phyloP scores from a whole-genome alignment of 345 rosid species.

The Geranium brycei region DNA sequence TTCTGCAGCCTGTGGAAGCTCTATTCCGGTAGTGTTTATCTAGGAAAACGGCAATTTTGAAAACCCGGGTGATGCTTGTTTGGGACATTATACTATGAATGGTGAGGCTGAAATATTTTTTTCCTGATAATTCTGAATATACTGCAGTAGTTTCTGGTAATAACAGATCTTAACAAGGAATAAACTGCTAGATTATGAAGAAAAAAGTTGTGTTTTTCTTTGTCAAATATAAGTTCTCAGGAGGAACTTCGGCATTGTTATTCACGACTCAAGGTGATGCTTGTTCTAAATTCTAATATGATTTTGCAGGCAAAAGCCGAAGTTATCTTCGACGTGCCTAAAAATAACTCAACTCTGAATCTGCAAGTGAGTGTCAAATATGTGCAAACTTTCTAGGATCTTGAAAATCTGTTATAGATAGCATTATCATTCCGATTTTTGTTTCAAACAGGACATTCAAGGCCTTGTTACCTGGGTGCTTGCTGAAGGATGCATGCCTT shows the following conservation, averaged over 20 bases:
- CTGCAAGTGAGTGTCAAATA: conserved; percentile 35
- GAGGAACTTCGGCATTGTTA: not conserved
- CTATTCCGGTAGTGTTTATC: no score
- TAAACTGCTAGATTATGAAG: no score
- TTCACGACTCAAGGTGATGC: not conserved
- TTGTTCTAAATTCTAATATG: conserved; percentile 3
- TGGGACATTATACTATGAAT: no score
- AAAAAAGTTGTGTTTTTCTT: no score
- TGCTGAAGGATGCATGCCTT: conserved; percentile 80
- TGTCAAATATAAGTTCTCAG: not conserved
- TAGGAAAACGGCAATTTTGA: no score
- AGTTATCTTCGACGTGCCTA: conserved; percentile 51
- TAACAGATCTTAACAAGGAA: no score
- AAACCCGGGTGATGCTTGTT: no score
- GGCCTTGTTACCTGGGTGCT: conserved; percentile 99
- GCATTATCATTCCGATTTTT: not conserved
- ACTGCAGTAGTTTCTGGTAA: no score
- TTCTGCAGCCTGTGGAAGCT: no score
- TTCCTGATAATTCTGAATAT: no score
- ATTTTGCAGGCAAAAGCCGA: conserved; percentile 69
- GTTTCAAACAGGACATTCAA: conserved; percentile 61
- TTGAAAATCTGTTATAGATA: not conserved
- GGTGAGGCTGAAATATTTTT: no score
- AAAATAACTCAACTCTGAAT: conserved; percentile 44
- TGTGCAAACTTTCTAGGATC: not conserved